Evolutionary conservation across 2,329 filamentous ascomycete genomes (phyloP).

Genomic region (Hypoxylon sp.): DNA sequence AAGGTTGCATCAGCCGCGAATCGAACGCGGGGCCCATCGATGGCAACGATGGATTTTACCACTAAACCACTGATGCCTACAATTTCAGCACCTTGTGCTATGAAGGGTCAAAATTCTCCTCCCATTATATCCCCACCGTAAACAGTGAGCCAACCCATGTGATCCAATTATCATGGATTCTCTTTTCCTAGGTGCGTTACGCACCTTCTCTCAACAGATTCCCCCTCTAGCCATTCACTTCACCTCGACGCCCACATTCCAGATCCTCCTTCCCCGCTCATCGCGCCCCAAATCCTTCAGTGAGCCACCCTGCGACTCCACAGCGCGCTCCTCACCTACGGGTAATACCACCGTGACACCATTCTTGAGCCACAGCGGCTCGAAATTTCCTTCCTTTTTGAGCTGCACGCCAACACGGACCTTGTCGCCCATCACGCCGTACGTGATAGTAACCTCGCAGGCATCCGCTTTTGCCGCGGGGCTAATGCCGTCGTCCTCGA

Average conservation of each 20-base stretch:
- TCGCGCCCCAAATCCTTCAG: slow-evolving; percentile 39
- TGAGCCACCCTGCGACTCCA: slow-evolving; percentile 36
- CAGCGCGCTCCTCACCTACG: slow-evolving; percentile 49
- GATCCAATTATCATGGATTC: no score
- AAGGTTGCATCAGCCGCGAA: slow-evolving; percentile 56
- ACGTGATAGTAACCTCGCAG: slow-evolving; percentile 40
- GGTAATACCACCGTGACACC: slow-evolving; percentile 48
- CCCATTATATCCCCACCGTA: no score
- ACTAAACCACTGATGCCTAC: slow-evolving; percentile 62
- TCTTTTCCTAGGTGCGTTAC: no score
- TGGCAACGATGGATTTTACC: slow-evolving; percentile 67
- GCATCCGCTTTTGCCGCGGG: slow-evolving; percentile 43
- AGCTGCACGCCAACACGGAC: slow-evolving; percentile 40
- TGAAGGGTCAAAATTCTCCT: no score
- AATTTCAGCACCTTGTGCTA: no score
- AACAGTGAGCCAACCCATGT: no score
- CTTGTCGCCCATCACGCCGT: slow-evolving; percentile 33
- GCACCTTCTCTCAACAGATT: background rate
- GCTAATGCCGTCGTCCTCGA: slow-evolving; percentile 51
- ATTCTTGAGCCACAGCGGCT: slow-evolving; percentile 47
- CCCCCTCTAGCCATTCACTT: background rate
- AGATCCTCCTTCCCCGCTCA: slow-evolving; percentile 38
- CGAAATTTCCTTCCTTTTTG: slow-evolving; percentile 41
- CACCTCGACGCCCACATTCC: slow-evolving; percentile 32
- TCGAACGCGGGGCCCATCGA: slow-evolving; percentile 63